Conservation (phyloP, 176 grass and related monocot species). For the Dendrocalamus sinicus region DNA sequence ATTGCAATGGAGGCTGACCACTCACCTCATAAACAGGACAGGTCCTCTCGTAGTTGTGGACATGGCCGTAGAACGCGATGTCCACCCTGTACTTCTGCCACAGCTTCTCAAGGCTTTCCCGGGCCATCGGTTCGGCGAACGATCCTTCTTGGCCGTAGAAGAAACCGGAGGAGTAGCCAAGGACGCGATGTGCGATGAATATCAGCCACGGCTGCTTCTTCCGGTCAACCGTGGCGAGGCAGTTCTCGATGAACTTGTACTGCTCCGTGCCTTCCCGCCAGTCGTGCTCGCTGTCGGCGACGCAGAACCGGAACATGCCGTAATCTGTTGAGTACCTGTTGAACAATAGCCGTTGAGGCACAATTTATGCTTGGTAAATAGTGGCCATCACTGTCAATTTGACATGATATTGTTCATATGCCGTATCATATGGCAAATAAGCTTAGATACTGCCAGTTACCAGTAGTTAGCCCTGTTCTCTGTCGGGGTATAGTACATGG, state of each 20-base stretch:
- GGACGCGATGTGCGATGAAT: constrained; percentile 82
- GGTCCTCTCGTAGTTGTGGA: constrained; percentile 89
- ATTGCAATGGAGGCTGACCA: no score
- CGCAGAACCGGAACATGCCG: constrained; percentile 91
- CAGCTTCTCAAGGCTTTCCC: constrained; percentile 71
- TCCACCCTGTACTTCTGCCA: constrained; percentile 81
- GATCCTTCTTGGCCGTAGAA: constrained; percentile 52
- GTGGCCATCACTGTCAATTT: neutral
- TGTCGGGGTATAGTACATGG: constrained; percentile 84
- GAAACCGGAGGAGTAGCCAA: constrained; percentile 74
- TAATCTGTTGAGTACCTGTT: constrained; percentile 82
- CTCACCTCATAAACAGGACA: constrained; percentile 74
- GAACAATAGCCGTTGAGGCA: neutral
- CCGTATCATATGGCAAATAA: neutral
- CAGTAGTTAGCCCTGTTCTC: constrained; percentile 85
- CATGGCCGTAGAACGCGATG: constrained; percentile 79
- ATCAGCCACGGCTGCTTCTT: constrained; percentile 89
- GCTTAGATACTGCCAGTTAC: constrained; percentile 30
- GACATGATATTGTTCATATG: neutral
- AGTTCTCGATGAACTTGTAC: constrained; percentile 72
- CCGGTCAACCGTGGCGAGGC: constrained; percentile 75
- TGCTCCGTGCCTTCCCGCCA: constrained; percentile 88
- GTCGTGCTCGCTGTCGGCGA: constrained; percentile 87
- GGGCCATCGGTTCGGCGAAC: constrained; percentile 70
- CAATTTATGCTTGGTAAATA: neutral